phyloP scores from a whole-genome alignment of 768 basidiomycete species.

The Leccinum boreale region DNA sequence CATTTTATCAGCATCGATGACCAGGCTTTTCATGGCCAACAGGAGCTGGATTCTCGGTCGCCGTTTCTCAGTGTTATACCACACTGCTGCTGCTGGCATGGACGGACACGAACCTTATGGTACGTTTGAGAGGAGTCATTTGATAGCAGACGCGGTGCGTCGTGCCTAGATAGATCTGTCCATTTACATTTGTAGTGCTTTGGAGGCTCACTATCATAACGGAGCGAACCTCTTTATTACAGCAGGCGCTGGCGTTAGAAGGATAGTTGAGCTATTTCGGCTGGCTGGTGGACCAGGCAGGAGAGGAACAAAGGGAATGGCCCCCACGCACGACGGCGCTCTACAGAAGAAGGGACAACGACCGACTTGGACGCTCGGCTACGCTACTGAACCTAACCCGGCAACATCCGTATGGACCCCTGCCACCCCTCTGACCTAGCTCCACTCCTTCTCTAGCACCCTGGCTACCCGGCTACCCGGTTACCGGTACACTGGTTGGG shows the following conservation, averaged over 20 bases:
- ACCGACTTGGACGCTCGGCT: too few relatives aligned
- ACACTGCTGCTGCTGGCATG: not conserved
- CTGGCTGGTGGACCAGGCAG: too few relatives aligned
- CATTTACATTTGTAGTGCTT: not conserved
- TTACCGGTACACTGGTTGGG: not conserved
- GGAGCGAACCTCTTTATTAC: not conserved
- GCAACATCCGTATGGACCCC: too few relatives aligned
- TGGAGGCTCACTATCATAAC: not conserved
- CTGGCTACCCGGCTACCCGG: too few relatives aligned
- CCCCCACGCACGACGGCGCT: too few relatives aligned
- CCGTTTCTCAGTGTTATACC: not conserved
- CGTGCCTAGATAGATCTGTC: not conserved
- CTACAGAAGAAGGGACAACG: too few relatives aligned
- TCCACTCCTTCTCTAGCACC: too few relatives aligned
- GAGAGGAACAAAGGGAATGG: too few relatives aligned
- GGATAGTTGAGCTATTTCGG: not conserved
- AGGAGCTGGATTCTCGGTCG: not conserved
- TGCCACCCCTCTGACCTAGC: too few relatives aligned
- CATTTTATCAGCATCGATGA: not conserved
- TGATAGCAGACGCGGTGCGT: not conserved
- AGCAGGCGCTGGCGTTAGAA: accelerated
- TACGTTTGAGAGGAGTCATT: not conserved
- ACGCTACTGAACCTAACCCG: too few relatives aligned
- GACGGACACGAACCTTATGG: not conserved
- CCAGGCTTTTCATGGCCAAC: not conserved